Base-by-base conservation (phyloP, 2,329 filamentous ascomycete genomes). In the Fusarium cicatricum region DNA sequence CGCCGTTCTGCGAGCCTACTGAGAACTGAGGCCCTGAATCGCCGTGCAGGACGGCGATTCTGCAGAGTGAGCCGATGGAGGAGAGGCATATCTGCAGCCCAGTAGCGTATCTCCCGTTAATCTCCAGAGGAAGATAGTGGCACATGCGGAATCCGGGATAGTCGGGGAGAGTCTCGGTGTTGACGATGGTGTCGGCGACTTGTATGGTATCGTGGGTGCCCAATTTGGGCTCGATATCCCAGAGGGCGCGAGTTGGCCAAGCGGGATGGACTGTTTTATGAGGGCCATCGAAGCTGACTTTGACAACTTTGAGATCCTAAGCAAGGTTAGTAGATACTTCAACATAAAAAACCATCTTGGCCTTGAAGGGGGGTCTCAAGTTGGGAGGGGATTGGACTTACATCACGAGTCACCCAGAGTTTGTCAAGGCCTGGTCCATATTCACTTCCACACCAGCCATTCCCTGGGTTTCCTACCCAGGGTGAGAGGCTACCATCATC, bases 151-250 rank as follows among this genome's bases (percentile, higher is more conserved):
- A 48, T 9, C 15, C 45, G 11, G 34, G 26, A 32, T 48, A 48
- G 12, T 29, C n/a, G 11, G 45, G 12, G 11, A 40, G 19, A 14
- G 29, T 37, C n/a, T 28, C 11, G 16, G 34, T 28, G 9, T 12
- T 23, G n/a, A 3, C 4, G 14, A 16, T 5, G 14, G 38, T 41
- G 11, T 41, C 38, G 28, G 26, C 38, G 15, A 41, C 21, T 15
- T 14, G 38, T 29, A 41, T 41, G 6, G 9, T 29, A 17, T 41
- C 38, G 16, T 17, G 23, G 23, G 8, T 39, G 8, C 34, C 19
- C 14, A 48, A 26, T 12, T 48, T 32, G 12, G 44, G 49, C 14
- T 48, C 40, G 4, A 21, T n/a, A 31, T 54, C 51, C 43, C 51
- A 54, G 10, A 48, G 19, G 8, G 40, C 38, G 26, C 45, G 37